A percentile compares a stretch with the other conserved stretches of the same genome.
phyloP scores from a whole-genome alignment of 352 stramenopile genomes.

The Saprolegnia parasitica region DNA sequence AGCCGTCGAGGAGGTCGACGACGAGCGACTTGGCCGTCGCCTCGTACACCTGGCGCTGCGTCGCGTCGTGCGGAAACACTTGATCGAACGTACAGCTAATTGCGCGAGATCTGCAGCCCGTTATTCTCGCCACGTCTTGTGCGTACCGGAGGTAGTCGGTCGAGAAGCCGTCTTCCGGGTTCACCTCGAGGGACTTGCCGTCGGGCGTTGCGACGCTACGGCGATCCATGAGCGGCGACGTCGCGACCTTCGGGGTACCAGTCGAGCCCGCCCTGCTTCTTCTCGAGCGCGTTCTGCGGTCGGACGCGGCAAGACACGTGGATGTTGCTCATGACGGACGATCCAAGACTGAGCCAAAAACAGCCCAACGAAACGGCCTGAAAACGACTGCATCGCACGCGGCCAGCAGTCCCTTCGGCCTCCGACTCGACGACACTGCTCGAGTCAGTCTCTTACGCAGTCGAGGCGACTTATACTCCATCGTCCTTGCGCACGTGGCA shows the following conservation, averaged over 20 bases:
- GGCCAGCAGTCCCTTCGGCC: too few species aligned
- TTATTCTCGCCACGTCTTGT: neutral
- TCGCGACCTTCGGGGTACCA: conserved; percentile 36
- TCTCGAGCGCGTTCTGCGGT: conserved; percentile 71
- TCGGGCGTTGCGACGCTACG: conserved; percentile 22
- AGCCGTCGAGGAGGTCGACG: conserved; percentile 60
- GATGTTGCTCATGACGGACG: conserved; percentile 41
- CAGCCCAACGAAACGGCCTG: neutral
- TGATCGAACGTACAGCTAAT: conserved; percentile 65
- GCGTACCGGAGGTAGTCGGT: conserved; percentile 22
- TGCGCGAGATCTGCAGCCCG: too few species aligned
- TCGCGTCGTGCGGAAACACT: conserved; percentile 57
- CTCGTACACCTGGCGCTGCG: conserved; percentile 63
- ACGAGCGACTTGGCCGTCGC: conserved; percentile 60
- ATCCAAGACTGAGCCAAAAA: conserved; percentile 7
- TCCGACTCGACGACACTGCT: too few species aligned
- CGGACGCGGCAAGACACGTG: conserved; percentile 73
- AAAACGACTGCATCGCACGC: neutral
- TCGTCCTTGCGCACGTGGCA: too few species aligned
- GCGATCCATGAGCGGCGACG: neutral
- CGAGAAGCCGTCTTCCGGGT: conserved; percentile 19
- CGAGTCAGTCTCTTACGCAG: too few species aligned
- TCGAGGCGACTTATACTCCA: too few species aligned
- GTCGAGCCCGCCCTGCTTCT: conserved; percentile 49
- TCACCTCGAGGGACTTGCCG: conserved; percentile 24